phyloP scores from a whole-genome alignment of 257 asterid genomes.

The Asclepias syriaca region DNA sequence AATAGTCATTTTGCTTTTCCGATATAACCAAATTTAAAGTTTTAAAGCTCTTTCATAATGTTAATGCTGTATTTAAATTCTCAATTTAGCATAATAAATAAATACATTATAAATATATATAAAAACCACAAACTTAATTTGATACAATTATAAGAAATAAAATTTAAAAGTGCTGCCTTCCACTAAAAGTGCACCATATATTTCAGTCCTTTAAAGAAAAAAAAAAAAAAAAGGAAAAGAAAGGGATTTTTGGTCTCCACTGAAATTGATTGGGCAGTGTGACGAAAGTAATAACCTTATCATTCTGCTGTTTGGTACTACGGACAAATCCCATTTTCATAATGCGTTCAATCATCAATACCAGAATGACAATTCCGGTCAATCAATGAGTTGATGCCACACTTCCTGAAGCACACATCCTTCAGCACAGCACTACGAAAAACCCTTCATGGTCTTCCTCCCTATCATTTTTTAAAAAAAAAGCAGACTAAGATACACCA shows the following conservation, averaged over 20 bases:
- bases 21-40: too few species aligned
- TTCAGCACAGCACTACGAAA: slow-evolving; percentile 8
- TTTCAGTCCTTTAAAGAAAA: slow-evolving; percentile 16
- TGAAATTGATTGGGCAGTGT: slow-evolving; percentile 17
- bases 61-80: too few species aligned
- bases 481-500: slow-evolving; percentile 4
- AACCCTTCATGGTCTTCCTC: too few species aligned
- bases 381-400: neutral
- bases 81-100: too few species aligned
- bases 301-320: slow-evolving; percentile 22
- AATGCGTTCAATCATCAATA: neutral
- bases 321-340: slow-evolving; percentile 27
- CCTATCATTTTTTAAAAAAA: slow-evolving; percentile 7
- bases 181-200: slow-evolving; percentile 23
- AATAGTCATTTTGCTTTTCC: too few species aligned
- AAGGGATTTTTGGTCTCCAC: slow-evolving; percentile 20
- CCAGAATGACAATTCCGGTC: neutral
- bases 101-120: too few species aligned
- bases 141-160: too few species aligned
- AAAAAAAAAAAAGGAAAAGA: neutral
- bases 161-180: slow-evolving; percentile 3
- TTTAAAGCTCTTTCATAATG: too few species aligned
- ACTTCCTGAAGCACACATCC: neutral
- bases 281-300: slow-evolving; percentile 25
- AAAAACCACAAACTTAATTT: too few species aligned